These are phyloP conservation scores for Coemansia sp. DNA, from an alignment of 192 early-diverging fungal genomes.

Conservation along the genomic window DNA sequence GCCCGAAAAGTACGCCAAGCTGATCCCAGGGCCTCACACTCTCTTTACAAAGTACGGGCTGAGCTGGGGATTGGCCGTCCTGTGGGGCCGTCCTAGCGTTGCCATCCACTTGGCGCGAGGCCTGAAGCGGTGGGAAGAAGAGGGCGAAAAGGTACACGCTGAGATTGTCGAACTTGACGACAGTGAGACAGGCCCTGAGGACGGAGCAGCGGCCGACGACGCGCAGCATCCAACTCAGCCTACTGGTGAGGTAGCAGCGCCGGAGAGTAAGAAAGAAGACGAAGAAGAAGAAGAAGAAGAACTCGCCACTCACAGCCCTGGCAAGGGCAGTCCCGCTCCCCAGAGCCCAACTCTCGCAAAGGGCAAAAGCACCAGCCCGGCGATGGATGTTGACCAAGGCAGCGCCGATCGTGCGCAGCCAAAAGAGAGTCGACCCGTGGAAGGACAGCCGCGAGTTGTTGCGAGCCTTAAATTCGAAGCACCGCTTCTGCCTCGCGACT, in stretches of 20 bases:
- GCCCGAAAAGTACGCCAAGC: slow-evolving; percentile 36
- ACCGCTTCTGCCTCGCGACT: slow-evolving; percentile 47
- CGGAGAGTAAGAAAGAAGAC: not conserved
- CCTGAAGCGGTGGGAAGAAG: slow-evolving; percentile 46
- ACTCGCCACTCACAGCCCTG: not conserved
- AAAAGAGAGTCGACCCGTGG: not conserved
- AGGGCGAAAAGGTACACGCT: slow-evolving; percentile 24
- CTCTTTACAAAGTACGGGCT: slow-evolving; percentile 35
- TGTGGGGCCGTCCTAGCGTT: slow-evolving; percentile 49
- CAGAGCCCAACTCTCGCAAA: not conserved
- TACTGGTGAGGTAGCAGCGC: not conserved
- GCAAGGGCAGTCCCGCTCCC: not conserved
- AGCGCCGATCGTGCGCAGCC: not conserved
- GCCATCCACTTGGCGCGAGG: slow-evolving; percentile 26
- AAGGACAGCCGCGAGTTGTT: slow-evolving; percentile 25
- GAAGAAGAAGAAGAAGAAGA: not conserved
- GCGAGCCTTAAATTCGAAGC: slow-evolving; percentile 33
- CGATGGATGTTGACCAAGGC: slow-evolving; percentile 21
- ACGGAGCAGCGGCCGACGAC: not conserved
- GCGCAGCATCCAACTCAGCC: not conserved
- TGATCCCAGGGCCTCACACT: slow-evolving; percentile 44
- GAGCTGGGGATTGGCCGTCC: slow-evolving; percentile 44
- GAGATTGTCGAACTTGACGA: slow-evolving; percentile 19
- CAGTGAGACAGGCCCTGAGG: not conserved
- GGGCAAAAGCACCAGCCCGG: not conserved